Base-by-base conservation (phyloP, 352 stramenopile genomes). In the Pythium angustatum region DNA sequence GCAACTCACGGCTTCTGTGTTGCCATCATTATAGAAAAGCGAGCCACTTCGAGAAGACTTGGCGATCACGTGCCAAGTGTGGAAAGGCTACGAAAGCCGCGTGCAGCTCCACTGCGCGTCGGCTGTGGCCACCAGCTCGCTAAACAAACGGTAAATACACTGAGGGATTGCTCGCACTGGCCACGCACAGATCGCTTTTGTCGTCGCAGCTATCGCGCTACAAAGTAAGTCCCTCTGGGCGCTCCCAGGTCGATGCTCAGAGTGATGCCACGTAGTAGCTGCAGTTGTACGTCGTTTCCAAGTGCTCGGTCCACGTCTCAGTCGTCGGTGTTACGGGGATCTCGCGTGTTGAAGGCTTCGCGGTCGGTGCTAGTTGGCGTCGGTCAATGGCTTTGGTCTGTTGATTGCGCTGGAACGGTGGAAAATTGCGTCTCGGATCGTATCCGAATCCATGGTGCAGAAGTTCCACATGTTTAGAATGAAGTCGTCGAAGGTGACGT, bases 11-110 rank as follows among this genome's bases (percentile, higher is more conserved):
- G n/a, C 22, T 9, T 21, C 22, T 44, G n/a, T 6, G 21, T 43
- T 3, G 4, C 19, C n/a, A 4, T 38, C 24, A 38, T 17, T 33
- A n/a, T 27, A 94, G 85, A 90, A 93, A 78, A 94, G 82, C 60
- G 83, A 92, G 50, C 72, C 73, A 27, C 79, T 88, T 41, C 79
- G 83, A n/a, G 79, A 87, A 44, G 82, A 94, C 19, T 61, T 94
- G 30, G 66, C 71, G 33, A 76, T 90, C 59, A 91, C 83, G 24
- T 93, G 83, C 38, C 78, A 90, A 62, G 82, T 94, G 33, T 94
- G 85, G 85, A 91, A 85, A 54, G 83, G 85, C 11, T 94, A 94
- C 66, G 79, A 94, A 55, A 91, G 77, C 28, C 83, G 83, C 30
- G 83, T 94, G 31, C 85, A 94, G 62, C 76, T 81, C n/a, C 79